phyloP scores from a whole-genome alignment of 1,139 yeast genomes.

The Neolecta irregularis region DNA sequence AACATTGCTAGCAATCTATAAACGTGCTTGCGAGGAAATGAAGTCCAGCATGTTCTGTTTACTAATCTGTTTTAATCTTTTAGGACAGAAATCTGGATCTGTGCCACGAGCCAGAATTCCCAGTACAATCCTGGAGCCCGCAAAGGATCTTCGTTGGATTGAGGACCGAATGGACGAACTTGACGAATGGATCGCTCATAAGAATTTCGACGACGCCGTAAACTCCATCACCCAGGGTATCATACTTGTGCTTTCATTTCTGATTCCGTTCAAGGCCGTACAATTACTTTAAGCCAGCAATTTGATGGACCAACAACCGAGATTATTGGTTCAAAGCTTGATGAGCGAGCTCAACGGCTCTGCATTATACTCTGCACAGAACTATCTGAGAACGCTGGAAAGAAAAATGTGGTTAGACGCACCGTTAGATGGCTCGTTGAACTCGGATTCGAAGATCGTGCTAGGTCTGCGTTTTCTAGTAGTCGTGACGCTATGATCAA shows the following conservation, averaged over 20 bases:
- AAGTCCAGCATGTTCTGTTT: too few relatives aligned
- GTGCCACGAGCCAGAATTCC: too few relatives aligned
- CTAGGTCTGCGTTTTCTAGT: conserved; percentile 34
- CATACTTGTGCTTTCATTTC: conserved; percentile 1
- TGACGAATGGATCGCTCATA: conserved; percentile 50
- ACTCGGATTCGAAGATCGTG: conserved; percentile 32
- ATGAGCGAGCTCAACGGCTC: conserved; percentile 21
- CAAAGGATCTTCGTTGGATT: conserved; percentile 27
- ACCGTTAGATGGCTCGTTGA: conserved; percentile 29
- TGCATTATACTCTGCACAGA: conserved; percentile 21
- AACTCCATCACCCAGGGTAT: conserved; percentile 29
- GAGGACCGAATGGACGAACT: conserved; percentile 49
- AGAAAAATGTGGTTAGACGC: conserved; percentile 18
- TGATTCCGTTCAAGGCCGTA: background rate
- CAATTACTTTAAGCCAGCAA: conserved; percentile 24
- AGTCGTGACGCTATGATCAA: conserved; percentile 32
- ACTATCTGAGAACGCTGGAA: conserved; percentile 23
- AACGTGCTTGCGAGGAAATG: too few relatives aligned
- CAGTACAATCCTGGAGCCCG: too few relatives aligned
- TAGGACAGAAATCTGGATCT: too few relatives aligned
- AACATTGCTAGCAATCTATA: conserved; percentile 21
- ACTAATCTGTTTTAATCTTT: too few relatives aligned
- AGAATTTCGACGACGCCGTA: conserved; percentile 41
- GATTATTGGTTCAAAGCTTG: conserved; percentile 17
- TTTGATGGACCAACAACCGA: conserved; percentile 9